Evolutionary conservation across 139 green algal species (phyloP).

Genomic region (Chlorella sp.): DNA sequence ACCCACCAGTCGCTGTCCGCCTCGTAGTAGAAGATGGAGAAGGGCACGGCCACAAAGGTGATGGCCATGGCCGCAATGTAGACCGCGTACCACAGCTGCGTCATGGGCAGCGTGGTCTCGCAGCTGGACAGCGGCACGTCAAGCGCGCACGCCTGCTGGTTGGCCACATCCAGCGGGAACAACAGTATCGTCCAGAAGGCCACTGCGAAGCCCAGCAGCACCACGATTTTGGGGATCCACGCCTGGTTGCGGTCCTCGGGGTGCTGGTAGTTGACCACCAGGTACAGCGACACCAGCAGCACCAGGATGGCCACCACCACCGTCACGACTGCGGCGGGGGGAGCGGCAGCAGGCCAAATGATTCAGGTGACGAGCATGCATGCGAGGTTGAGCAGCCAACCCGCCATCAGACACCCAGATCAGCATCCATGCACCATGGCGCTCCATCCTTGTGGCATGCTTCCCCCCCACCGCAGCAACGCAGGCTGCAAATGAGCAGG

Average conservation of each 20-base stretch:
- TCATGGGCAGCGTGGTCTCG: slow-evolving; percentile 89
- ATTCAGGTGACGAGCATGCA: too few relatives aligned
- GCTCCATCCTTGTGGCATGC: too few relatives aligned
- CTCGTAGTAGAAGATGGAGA: slow-evolving; percentile 98
- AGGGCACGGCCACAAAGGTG: slow-evolving; percentile 89
- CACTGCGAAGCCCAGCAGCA: slow-evolving; percentile 89
- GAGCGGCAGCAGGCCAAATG: too few relatives aligned
- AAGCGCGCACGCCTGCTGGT: slow-evolving; percentile 77
- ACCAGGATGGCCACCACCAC: slow-evolving; percentile 76
- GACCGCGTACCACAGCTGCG: slow-evolving; percentile 85
- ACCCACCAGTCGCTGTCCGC: slow-evolving; percentile 87
- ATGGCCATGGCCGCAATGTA: slow-evolving; percentile 90
- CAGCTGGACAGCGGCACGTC: slow-evolving; percentile 80
- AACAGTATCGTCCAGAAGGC: slow-evolving; percentile 92
- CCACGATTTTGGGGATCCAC: slow-evolving; percentile 95
- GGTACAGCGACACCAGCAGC: slow-evolving; percentile 81
- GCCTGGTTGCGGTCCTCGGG: slow-evolving; percentile 96
- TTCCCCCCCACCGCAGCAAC: too few relatives aligned
- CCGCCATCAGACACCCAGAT: too few relatives aligned
- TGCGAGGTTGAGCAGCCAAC: too few relatives aligned
- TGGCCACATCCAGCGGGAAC: slow-evolving; percentile 96
- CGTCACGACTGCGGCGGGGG: slow-evolving; percentile 13
- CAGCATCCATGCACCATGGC: too few relatives aligned
- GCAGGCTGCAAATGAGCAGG: too few relatives aligned
- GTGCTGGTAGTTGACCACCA: slow-evolving; percentile 94